phyloP scores from a whole-genome alignment of 371 early-diverging fungal genomes.

The Vairimorpha ceranae region DNA sequence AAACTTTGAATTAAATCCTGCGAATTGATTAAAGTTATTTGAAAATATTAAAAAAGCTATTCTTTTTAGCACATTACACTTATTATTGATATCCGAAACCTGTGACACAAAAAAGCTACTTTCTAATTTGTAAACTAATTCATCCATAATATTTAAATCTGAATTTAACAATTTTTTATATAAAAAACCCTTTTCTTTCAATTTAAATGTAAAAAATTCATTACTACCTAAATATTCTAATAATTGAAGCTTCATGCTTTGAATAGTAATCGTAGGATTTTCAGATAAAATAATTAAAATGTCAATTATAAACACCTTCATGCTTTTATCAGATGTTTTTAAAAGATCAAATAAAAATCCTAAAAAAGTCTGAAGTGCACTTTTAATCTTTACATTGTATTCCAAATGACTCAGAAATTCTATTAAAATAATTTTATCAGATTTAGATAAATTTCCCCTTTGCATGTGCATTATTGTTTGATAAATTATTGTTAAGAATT shows the following conservation, averaged over 20 bases:
- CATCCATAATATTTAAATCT: conserved; percentile 41
- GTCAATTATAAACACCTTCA: not conserved
- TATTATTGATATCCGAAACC: conserved; percentile 40
- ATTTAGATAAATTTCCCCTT: not conserved
- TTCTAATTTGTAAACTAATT: conserved; percentile 41
- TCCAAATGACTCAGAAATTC: not conserved
- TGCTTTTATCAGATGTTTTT: not conserved
- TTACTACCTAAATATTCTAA: conserved; percentile 35
- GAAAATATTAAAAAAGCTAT: conserved; percentile 47
- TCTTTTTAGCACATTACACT: conserved; percentile 43
- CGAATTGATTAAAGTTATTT: conserved; percentile 37
- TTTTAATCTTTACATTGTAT: not conserved
- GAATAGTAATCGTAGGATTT: conserved; percentile 3
- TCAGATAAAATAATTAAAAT: not conserved
- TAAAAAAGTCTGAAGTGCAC: not conserved
- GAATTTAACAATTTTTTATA: conserved; percentile 35
- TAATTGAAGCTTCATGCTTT: conserved; percentile 43
- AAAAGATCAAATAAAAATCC: not conserved
- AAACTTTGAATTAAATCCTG: conserved; percentile 29
- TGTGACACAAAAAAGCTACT: conserved; percentile 47
- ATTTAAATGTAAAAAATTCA: conserved; percentile 48
- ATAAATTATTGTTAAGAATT: not conserved
- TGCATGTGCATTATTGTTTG: not conserved
- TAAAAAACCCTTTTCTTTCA: conserved; percentile 25
- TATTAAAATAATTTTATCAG: not conserved